phyloP scores from a whole-genome alignment of 2,329 filamentous ascomycete genomes.

The Fusarium multiceps region DNA sequence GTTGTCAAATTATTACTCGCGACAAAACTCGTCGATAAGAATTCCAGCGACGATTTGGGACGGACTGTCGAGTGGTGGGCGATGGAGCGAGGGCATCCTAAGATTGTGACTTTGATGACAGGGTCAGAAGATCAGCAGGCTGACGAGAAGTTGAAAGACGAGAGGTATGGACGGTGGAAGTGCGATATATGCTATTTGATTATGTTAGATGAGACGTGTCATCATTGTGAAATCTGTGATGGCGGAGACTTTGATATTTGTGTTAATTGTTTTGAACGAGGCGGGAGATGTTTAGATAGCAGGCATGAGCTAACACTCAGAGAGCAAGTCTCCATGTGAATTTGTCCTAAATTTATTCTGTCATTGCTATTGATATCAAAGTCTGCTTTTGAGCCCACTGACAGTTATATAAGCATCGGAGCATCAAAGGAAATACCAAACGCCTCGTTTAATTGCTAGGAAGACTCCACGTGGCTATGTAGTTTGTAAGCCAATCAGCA shows the following conservation, averaged over 20 bases:
- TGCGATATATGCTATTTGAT: not conserved
- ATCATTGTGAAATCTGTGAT: not conserved
- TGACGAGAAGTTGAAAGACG: accelerated
- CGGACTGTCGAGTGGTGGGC: not conserved
- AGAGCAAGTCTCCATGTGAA: too few species aligned
- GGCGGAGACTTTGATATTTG: not conserved
- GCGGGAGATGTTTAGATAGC: not conserved
- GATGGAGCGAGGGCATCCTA: not conserved
- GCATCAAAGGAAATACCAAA: accelerated
- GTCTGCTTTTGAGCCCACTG: accelerated
- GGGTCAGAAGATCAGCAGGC: not conserved
- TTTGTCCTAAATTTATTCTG: too few species aligned
- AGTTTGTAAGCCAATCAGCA: not conserved
- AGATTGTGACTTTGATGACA: not conserved
- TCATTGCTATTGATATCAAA: too few species aligned
- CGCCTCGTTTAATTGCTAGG: accelerated
- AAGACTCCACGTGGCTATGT: not conserved
- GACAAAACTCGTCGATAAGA: not conserved
- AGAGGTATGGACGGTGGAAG: too few species aligned
- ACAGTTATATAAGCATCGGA: not conserved
- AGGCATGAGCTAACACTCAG: too few species aligned
- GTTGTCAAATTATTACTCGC: accelerated
- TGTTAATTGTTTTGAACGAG: not conserved
- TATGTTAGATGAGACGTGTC: accelerated
- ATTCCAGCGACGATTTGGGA: not conserved